These are phyloP conservation scores for Picea mariana DNA, from an alignment of 83 land plant genomes.

Conservation along the genomic window DNA sequence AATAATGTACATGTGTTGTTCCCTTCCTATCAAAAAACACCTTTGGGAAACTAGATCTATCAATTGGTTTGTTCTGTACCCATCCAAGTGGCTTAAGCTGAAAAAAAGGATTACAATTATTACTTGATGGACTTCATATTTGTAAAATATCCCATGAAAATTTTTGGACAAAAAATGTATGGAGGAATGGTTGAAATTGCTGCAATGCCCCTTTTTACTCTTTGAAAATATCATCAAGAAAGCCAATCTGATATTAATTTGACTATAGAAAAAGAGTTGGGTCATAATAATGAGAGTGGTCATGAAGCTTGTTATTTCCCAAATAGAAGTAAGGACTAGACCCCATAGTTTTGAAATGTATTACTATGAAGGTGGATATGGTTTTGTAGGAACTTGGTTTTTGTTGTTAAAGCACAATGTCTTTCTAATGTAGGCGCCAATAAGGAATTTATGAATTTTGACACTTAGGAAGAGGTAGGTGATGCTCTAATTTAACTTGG, in stretches of 20 bases:
- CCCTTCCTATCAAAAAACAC: too few relatives aligned
- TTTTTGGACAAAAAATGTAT: too few relatives aligned
- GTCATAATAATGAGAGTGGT: constrained; percentile 16
- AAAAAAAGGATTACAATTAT: too few relatives aligned
- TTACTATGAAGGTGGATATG: constrained; percentile 24
- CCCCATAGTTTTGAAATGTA: constrained; percentile 36
- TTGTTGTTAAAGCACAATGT: constrained; percentile 15
- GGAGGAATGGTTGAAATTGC: constrained; percentile 35
- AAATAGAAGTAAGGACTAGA: constrained; percentile 38
- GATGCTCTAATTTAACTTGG: constrained; percentile 20
- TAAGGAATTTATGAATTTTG: constrained; percentile 24
- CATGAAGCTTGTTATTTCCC: constrained; percentile 41
- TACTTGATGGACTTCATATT: too few relatives aligned
- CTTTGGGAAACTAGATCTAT: too few relatives aligned
- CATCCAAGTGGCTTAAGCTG: too few relatives aligned
- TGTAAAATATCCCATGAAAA: too few relatives aligned
- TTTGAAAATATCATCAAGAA: constrained; percentile 22
- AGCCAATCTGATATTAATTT: constrained; percentile 21
- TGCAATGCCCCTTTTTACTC: constrained; percentile 34
- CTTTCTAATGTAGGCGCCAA: background rate
- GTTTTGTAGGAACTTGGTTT: constrained; percentile 18
- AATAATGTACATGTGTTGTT: too few relatives aligned
- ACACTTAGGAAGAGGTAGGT: constrained; percentile 19
- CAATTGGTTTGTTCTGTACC: too few relatives aligned
- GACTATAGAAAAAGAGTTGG: constrained; percentile 23